Conservation (phyloP, 75 land plant genomes). For the Adiantum capillusveneris region DNA sequence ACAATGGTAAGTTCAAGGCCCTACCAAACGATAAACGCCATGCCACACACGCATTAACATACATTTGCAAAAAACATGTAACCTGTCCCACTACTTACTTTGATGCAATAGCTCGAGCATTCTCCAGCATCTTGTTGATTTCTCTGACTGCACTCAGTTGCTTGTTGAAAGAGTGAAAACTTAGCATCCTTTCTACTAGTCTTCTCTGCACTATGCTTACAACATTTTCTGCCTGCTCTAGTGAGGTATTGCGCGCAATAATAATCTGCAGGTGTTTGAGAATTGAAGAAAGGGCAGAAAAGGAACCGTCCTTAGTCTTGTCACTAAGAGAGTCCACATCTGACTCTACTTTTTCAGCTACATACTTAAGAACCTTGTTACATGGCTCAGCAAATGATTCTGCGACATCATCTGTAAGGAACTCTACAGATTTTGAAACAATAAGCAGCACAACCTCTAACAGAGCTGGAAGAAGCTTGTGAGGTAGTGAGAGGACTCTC, state of each 20-base stretch:
- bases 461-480: slow-evolving; percentile 23
- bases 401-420: slow-evolving; percentile 29
- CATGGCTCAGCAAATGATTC: slow-evolving; percentile 20
- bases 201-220: slow-evolving; percentile 22
- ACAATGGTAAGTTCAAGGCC: background rate
- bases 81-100: slow-evolving; percentile 9
- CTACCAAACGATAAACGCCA: too few species aligned
- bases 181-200: slow-evolving; percentile 27
- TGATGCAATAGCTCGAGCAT: slow-evolving; percentile 24
- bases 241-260: slow-evolving; percentile 16
- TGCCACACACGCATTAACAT: too few species aligned
- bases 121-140: slow-evolving; percentile 25
- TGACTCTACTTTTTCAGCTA: slow-evolving; percentile 16
- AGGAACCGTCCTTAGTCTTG: slow-evolving; percentile 26
- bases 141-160: slow-evolving; percentile 32
- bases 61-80: too few species aligned
- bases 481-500: slow-evolving; percentile 15
- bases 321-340: slow-evolving; percentile 31
- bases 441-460: slow-evolving; percentile 29
- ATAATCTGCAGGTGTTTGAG: slow-evolving; percentile 25
- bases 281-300: slow-evolving; percentile 24
- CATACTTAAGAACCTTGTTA: slow-evolving; percentile 12
- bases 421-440: slow-evolving; percentile 19
- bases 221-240: slow-evolving; percentile 20
- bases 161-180: slow-evolving; percentile 26